These are phyloP conservation scores for Solanum phureja DNA, from an alignment of 257 asterid genomes.

Conservation along the genomic window DNA sequence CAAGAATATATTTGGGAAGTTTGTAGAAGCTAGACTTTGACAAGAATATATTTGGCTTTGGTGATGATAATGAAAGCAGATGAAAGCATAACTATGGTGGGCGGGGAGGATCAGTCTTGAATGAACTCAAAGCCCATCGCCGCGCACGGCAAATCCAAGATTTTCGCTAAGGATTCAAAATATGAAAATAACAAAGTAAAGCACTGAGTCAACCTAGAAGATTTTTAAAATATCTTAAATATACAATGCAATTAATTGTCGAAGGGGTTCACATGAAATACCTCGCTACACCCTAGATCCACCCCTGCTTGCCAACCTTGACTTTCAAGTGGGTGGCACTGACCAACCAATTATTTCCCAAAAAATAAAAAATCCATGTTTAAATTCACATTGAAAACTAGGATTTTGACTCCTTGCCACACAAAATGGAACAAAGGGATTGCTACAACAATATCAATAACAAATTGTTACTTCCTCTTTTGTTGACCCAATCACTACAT, in stretches of 20 bases:
- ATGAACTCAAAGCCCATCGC: neutral
- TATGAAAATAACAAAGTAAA: too few species aligned
- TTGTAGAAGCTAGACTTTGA: neutral
- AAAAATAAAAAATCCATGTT: neutral
- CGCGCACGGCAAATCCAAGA: neutral
- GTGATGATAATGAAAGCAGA: neutral
- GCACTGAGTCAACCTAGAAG: neutral
- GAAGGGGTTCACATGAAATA: neutral
- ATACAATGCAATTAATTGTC: neutral
- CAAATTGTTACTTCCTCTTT: neutral
- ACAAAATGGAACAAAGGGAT: neutral
- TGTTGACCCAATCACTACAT: neutral
- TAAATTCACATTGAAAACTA: neutral
- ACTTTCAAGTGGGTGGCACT: constrained; percentile 25
- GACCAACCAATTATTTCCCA: constrained; percentile 8
- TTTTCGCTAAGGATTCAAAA: neutral
- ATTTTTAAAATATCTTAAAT: neutral
- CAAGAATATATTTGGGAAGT: neutral
- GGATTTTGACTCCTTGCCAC: neutral
- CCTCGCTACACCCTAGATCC: neutral
- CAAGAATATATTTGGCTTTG: neutral
- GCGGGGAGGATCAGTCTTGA: too few species aligned
- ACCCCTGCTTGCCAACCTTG: neutral
- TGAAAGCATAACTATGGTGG: neutral
- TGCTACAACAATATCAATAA: neutral